Percentiles rank a stretch among this genome's conserved stretches.
phyloP scores from a whole-genome alignment of 2,329 filamentous ascomycete genomes.

The Fusarium chaquense region DNA sequence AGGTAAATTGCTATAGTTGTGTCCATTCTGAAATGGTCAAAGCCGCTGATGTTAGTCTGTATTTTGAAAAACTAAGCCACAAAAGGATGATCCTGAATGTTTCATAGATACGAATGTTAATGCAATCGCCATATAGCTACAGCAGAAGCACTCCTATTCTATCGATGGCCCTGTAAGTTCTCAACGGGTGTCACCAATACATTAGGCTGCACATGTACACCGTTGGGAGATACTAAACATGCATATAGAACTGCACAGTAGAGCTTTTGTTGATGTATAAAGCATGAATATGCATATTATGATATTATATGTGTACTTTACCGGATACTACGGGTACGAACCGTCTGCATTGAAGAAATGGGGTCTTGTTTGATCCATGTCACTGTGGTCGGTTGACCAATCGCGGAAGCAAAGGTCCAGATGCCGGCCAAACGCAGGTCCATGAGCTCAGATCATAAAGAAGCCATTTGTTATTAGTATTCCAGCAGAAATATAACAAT shows the following conservation, averaged over 20 bases:
- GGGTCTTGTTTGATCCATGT: slow-evolving; percentile 7
- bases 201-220: background rate
- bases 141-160: background rate
- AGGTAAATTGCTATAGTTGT: background rate
- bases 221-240: background rate
- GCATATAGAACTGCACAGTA: background rate
- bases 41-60: background rate
- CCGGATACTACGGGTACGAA: background rate
- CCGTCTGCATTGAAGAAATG: background rate
- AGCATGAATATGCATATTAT: slow-evolving; percentile 1
- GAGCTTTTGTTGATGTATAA: background rate
- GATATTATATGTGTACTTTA: background rate
- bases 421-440: slow-evolving; percentile 15
- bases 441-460: slow-evolving; percentile 18
- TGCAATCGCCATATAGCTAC: background rate
- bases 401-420: slow-evolving; percentile 5
- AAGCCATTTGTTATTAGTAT: slow-evolving; percentile 5
- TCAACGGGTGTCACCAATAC: background rate
- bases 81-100: background rate
- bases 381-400: slow-evolving; percentile 10
- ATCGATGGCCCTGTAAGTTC: background rate
- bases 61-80: background rate
- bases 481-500: background rate
- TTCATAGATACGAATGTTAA: background rate
- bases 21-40: background rate